A percentile compares a stretch with the other conserved stretches of the same genome.
Conservation (phyloP, 768 basidiomycete genomes). For the Termitomyces sp. region DNA sequence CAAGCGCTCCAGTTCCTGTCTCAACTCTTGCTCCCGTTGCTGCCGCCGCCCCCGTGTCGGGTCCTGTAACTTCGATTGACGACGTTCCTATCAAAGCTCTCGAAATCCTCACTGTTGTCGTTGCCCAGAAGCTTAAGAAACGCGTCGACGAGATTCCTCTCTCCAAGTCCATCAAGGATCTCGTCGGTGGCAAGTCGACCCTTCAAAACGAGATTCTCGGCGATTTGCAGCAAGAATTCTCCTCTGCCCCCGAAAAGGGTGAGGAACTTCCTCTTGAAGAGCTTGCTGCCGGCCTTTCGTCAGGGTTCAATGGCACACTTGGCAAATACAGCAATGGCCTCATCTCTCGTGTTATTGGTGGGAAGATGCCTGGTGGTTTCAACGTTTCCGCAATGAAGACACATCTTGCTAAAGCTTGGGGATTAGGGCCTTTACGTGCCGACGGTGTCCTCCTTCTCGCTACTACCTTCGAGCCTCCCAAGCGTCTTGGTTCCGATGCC, state of each 20-base stretch:
- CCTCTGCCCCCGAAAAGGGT: slow-evolving; percentile 95
- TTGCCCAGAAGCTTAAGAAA: slow-evolving; percentile 99
- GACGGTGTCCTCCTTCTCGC: slow-evolving; percentile 90
- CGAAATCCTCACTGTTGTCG: slow-evolving; percentile 83
- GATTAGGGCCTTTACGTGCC: slow-evolving; percentile 84
- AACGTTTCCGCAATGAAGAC: slow-evolving; percentile 88
- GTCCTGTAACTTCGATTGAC: slow-evolving; percentile 71
- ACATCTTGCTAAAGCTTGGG: slow-evolving; percentile 91
- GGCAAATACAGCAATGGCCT: slow-evolving; percentile 94
- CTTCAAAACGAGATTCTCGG: slow-evolving; percentile 98
- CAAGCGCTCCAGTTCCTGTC: slow-evolving; percentile 34
- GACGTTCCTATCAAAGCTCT: slow-evolving; percentile 90
- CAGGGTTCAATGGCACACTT: slow-evolving; percentile 79
- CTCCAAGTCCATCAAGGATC: slow-evolving; percentile 95
- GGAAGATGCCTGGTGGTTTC: slow-evolving; percentile 99
- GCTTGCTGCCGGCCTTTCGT: slow-evolving; percentile 78
- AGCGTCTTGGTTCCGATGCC: slow-evolving; percentile 84
- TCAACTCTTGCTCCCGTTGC: slow-evolving; percentile 39
- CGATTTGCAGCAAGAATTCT: slow-evolving; percentile 93
- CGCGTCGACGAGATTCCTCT: slow-evolving; percentile 82
- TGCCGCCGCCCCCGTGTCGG: slow-evolving; percentile 45
- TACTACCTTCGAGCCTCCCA: slow-evolving; percentile 90
- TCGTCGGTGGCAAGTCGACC: slow-evolving; percentile 97
- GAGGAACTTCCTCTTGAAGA: slow-evolving; percentile 97
- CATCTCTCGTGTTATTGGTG: slow-evolving; percentile 86